These are phyloP conservation scores for Antrodiella citrinella DNA, from an alignment of 768 basidiomycete species.

Conservation along the genomic window DNA sequence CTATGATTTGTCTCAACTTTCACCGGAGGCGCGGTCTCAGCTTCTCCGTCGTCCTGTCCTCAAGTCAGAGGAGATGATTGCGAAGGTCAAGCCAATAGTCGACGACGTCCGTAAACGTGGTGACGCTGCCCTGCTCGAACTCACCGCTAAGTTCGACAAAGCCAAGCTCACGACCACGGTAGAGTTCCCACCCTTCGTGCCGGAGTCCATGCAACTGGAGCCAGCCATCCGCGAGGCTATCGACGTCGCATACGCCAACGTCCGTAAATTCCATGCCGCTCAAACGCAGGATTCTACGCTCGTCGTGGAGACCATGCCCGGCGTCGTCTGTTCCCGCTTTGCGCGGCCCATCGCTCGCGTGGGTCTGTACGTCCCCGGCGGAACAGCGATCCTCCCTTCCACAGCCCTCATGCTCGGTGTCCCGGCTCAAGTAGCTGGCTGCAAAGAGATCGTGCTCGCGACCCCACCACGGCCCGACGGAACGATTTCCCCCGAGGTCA, in stretches of 20 bases:
- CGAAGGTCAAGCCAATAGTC: conserved; percentile 91
- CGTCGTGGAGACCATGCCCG: conserved; percentile 94
- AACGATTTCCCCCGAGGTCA: conserved; percentile 90
- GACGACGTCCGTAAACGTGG: conserved; percentile 77
- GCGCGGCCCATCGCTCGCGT: conserved; percentile 93
- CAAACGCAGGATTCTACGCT: conserved; percentile 68
- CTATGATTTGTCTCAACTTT: conserved; percentile 43
- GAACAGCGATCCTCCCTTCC: conserved; percentile 91
- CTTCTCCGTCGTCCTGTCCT: conserved; percentile 87
- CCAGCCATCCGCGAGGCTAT: conserved; percentile 71
- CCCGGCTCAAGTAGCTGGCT: conserved; percentile 95
- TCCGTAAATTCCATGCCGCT: conserved; percentile 85
- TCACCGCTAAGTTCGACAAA: conserved; percentile 92
- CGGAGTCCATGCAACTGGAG: conserved; percentile 53
- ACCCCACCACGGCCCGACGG: conserved; percentile 95
- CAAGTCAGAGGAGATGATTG: conserved; percentile 82
- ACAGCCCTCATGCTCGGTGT: conserved; percentile 98
- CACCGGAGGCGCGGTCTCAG: conserved; percentile 46
- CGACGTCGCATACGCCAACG: conserved; percentile 85
- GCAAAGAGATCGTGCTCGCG: conserved; percentile 84
- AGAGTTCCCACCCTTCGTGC: conserved; percentile 71
- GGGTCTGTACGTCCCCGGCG: conserved; percentile 95
- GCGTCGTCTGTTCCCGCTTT: conserved; percentile 92
- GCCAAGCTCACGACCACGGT: conserved; percentile 62
- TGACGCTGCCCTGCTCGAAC: conserved; percentile 77